A percentile compares a stretch with the other conserved stretches of the same genome.
phyloP scores from a whole-genome alignment of 805 yeast genomes.

The Metschnikowia bowlesiae region DNA sequence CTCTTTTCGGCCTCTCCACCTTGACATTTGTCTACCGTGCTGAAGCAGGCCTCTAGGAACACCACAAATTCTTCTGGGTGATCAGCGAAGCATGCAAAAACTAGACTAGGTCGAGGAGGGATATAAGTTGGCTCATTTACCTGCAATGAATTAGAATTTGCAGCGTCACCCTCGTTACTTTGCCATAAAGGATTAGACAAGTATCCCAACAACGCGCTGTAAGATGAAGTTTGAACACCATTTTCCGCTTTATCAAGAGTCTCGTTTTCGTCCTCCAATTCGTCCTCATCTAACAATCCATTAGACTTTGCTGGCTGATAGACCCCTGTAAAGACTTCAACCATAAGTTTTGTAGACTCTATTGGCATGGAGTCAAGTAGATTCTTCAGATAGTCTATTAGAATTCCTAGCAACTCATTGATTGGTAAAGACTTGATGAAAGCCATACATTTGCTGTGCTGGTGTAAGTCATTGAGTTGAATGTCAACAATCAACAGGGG shows the following conservation, averaged over 20 bases:
- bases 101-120: conserved; percentile 86
- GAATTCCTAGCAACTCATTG: conserved; percentile 70
- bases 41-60: conserved; percentile 86
- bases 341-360: conserved; percentile 75
- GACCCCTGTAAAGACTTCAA: conserved; percentile 84
- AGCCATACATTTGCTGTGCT: conserved; percentile 54
- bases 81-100: conserved; percentile 81
- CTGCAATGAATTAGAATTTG: background rate
- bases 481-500: conserved; percentile 75
- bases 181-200: conserved; percentile 9
- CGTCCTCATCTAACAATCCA: conserved; percentile 5
- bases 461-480: conserved; percentile 59
- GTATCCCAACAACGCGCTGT: conserved; percentile 15
- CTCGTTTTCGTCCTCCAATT: background rate
- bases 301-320: conserved; percentile 45
- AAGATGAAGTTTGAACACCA: conserved; percentile 13
- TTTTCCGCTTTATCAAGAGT: conserved; percentile 11
- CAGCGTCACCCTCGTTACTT: background rate
- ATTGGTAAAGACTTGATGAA: conserved; percentile 66
- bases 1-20: conserved; percentile 65
- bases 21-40: conserved; percentile 70
- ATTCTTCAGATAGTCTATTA: conserved; percentile 60
- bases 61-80: conserved; percentile 87
- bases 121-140: conserved; percentile 59
- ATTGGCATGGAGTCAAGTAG: conserved; percentile 68